Percentiles rank a stretch among this genome's conserved stretches.
Conservation (phyloP, 225 moss, liverwort and hornwort genomes). For the Bryoerythrophyllum caledonicum region DNA sequence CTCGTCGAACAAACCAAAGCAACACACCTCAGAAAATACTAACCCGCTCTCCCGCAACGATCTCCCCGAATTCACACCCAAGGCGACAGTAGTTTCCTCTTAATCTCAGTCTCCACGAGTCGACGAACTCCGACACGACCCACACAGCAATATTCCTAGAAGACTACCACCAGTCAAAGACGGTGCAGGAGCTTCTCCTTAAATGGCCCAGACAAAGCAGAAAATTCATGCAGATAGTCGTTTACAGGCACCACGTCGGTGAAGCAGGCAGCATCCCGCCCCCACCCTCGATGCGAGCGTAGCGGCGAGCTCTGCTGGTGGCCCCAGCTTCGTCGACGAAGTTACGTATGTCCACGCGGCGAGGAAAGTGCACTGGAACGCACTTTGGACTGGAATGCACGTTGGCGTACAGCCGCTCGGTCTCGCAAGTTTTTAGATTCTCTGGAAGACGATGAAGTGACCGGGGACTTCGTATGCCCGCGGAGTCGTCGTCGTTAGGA, state of each 20-base stretch:
- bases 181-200: neutral
- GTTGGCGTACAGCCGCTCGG: too few species aligned
- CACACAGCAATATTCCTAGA: too few species aligned
- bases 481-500: too few species aligned
- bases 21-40: conserved; percentile 9
- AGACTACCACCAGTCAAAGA: neutral
- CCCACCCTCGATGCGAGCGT: neutral
- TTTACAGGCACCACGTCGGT: neutral
- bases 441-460: too few species aligned
- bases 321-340: neutral
- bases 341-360: too few species aligned
- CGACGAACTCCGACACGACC: neutral
- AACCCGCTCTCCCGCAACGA: neutral
- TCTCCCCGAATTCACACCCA: neutral
- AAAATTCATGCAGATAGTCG: neutral
- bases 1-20: neutral
- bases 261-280: neutral
- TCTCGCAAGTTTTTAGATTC: too few species aligned
- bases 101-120: neutral
- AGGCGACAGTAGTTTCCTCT: neutral
- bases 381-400: too few species aligned
- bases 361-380: too few species aligned
- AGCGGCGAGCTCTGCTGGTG: too few species aligned
- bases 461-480: too few species aligned
- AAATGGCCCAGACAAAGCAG: neutral